Conservation (phyloP, 305 asterid species). For the Ajuga reptans region DNA sequence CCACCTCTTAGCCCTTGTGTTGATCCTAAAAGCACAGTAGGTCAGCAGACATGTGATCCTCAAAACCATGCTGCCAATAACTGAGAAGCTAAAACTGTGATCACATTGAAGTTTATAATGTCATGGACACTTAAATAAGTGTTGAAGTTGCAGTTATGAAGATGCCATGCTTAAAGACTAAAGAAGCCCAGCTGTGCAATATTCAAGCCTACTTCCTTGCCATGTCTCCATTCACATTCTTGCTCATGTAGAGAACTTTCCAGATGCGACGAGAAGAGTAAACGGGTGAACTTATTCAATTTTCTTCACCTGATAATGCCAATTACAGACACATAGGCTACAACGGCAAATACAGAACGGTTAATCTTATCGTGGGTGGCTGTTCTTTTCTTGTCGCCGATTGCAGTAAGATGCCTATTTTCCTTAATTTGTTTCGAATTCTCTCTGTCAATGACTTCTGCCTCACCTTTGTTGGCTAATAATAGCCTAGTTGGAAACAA, state of each 20-base stretch:
- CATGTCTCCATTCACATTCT: neutral
- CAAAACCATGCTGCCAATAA: slow-evolving; percentile 21
- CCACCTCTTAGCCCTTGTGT: slow-evolving; percentile 48
- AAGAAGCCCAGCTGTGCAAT: slow-evolving; percentile 1
- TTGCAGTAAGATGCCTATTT: neutral
- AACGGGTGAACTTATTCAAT: slow-evolving; percentile 16
- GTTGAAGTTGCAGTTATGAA: slow-evolving; percentile 6
- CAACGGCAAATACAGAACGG: neutral
- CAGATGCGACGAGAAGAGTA: neutral
- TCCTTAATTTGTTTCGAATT: neutral
- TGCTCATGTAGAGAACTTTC: neutral
- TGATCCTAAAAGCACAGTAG: slow-evolving; percentile 28
- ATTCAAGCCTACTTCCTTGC: neutral
- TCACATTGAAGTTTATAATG: neutral
- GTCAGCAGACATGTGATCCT: slow-evolving; percentile 23
- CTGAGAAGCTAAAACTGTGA: neutral
- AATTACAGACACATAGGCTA: neutral
- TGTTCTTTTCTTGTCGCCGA: neutral
- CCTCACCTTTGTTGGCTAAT: neutral
- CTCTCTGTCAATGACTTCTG: neutral
- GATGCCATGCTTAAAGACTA: neutral
- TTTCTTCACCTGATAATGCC: slow-evolving; percentile 16
- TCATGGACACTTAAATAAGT: neutral
- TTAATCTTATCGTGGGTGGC: neutral
- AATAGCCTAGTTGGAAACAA: slow-evolving; percentile 5